Evolutionary conservation across 2,329 filamentous ascomycete genomes (phyloP), one percentile per base, ranked within the genome.

Genomic region (Biscogniauxia mediterranea): DNA sequence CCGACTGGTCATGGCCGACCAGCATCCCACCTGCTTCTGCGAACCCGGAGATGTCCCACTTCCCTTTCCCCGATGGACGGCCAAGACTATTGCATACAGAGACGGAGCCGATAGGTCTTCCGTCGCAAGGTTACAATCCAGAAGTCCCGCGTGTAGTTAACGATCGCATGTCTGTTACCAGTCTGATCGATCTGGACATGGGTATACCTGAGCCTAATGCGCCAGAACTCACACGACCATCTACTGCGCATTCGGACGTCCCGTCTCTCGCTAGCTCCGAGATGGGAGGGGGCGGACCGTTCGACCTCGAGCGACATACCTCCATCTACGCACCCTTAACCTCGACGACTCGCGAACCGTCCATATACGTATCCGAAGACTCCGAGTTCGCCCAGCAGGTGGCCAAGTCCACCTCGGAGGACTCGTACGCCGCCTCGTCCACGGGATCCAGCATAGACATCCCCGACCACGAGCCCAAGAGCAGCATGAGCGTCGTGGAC

Each of bases 231-330:
- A 79, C 81, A 0, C 78, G 66, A 1, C 85, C 85, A 0, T 86
- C 85, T 1, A 86, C 84, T 0, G 84, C 85, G 11, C 82, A 86
- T 70, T 88, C 85, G 0, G 84, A 87, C 62, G 82, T 79, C 13
- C 81, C 72, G 1, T 86, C 83, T 0, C 76, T 86, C 11, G 79
- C 80, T 7, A 85, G 85, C 56, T 85, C 85, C 0, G 83, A 87
- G 60, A 72, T 83, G 32, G 81, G 83, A 25, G 78, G 80, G 13
- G 80, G 78, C 1, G 85, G 85, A 66, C 85, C 86, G 0, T 89
- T 89, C 60, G 84, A 88, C 58, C 77, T 89, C 3, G 86, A 89
- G 70, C 81, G 83, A n/a, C 85, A 88, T 66, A 78, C 84, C 1
- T 87, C 85, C 1, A 74, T 86, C 1, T 85, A 86, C 63, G 76